Conservation (phyloP, 176 grass and related monocot species). For the sorghum (Sorghum bicolor) region DNA sequence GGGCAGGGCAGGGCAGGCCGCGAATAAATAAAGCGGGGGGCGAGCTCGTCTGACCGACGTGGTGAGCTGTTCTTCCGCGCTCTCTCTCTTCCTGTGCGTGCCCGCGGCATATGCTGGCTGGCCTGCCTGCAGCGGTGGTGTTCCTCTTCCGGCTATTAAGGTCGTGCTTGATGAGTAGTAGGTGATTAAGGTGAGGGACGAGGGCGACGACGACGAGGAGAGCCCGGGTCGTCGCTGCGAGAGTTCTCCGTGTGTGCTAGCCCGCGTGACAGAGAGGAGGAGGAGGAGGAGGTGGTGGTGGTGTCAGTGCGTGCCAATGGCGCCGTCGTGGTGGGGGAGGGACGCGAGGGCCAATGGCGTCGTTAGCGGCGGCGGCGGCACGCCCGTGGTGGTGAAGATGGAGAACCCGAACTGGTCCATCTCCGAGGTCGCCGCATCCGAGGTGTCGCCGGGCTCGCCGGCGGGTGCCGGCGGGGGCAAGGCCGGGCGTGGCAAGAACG, state of each 20-base stretch:
- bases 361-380: conserved; percentile 17
- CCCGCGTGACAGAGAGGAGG: background rate
- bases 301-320: conserved; percentile 30
- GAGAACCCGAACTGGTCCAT: conserved; percentile 87
- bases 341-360: conserved; percentile 11
- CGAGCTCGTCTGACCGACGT: conserved; percentile 38
- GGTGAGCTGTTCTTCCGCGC: conserved; percentile 51
- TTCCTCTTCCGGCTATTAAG: conserved; percentile 15
- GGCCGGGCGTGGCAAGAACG: conserved; percentile 58
- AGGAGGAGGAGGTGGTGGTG: background rate
- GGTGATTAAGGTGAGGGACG: background rate
- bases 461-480: conserved; percentile 37
- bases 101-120: conserved; percentile 13
- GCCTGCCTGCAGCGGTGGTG: conserved; percentile 30
- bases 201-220: background rate
- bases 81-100: background rate
- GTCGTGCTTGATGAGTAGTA: conserved; percentile 23
- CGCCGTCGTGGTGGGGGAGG: conserved; percentile 49
- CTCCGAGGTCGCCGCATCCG: conserved; percentile 45
- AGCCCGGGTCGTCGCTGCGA: background rate
- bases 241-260: background rate
- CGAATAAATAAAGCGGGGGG: conserved; percentile 41
- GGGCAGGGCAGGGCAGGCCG: background rate
- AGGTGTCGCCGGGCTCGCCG: conserved; percentile 8
- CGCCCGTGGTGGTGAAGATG: conserved; percentile 74